A percentile compares a stretch with the other conserved stretches of the same genome.
Conservation (phyloP, 2,329 filamentous ascomycete species). For the Thelonectria rubi region DNA sequence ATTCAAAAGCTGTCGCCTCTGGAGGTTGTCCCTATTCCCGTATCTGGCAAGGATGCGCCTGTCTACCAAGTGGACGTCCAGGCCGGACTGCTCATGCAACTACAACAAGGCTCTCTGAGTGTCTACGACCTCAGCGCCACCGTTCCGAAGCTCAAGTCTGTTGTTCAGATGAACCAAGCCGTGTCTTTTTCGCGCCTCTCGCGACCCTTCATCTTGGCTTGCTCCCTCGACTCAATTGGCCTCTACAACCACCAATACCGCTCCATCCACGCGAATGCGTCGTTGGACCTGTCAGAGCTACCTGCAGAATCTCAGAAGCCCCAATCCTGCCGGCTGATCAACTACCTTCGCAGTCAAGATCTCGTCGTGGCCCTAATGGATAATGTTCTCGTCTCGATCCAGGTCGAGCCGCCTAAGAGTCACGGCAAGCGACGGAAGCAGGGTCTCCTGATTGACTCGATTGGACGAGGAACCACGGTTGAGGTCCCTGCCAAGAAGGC, state of each 20-base stretch:
- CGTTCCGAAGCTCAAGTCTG: slow-evolving; percentile 68
- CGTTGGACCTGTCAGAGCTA: slow-evolving; percentile 55
- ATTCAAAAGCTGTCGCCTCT: slow-evolving; percentile 51
- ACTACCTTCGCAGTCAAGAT: slow-evolving; percentile 73
- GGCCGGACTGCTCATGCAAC: slow-evolving; percentile 70
- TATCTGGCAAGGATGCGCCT: slow-evolving; percentile 31
- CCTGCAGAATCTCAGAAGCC: slow-evolving; percentile 48
- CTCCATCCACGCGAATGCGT: slow-evolving; percentile 63
- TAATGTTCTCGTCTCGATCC: slow-evolving; percentile 72
- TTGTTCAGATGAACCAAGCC: slow-evolving; percentile 59
- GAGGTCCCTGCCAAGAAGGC: slow-evolving; percentile 49
- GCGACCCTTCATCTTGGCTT: slow-evolving; percentile 70
- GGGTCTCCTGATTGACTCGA: slow-evolving; percentile 76
- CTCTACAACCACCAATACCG: slow-evolving; percentile 77
- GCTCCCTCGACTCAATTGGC: slow-evolving; percentile 64
- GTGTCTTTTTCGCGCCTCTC: slow-evolving; percentile 74
- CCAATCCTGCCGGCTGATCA: slow-evolving; percentile 57
- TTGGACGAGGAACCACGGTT: slow-evolving; percentile 68
- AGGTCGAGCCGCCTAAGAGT: slow-evolving; percentile 69
- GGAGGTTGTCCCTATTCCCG: slow-evolving; percentile 51
- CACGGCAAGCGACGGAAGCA: slow-evolving; percentile 66
- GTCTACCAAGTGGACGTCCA: slow-evolving; percentile 68
- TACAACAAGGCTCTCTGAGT: slow-evolving; percentile 62
- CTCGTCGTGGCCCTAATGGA: slow-evolving; percentile 72
- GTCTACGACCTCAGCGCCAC: slow-evolving; percentile 72